Conservation (phyloP, 2,329 filamentous ascomycete genomes). For the Paraconiothyrium brasiliense region DNA sequence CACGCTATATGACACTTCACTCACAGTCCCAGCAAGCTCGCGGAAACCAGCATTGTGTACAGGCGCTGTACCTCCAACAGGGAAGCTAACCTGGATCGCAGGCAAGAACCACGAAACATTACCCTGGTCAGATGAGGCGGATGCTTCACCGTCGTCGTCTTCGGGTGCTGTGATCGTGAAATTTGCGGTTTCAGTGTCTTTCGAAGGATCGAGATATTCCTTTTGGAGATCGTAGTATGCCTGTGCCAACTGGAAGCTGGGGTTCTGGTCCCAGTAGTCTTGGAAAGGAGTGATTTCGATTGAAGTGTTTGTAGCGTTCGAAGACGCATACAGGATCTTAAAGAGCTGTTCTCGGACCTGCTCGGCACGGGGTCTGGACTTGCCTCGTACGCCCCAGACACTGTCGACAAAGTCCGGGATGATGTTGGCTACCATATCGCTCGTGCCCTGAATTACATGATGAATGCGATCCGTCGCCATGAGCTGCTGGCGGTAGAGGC, state of each 20-base stretch:
- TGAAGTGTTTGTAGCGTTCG: constrained; percentile 8
- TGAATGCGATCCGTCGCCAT: constrained; percentile 26
- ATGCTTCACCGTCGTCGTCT: constrained; percentile 7
- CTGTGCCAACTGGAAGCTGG: constrained; percentile 10
- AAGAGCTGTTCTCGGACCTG: constrained; percentile 16
- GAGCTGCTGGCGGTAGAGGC: constrained; percentile 27
- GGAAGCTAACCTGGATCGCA: constrained; percentile 18
- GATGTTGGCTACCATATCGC: constrained; percentile 15
- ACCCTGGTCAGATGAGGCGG: constrained; percentile 18
- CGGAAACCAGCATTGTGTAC: constrained; percentile 18
- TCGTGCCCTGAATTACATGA: constrained; percentile 22
- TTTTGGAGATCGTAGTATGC: constrained; percentile 12
- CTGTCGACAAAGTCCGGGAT: constrained; percentile 15
- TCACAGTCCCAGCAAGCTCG: constrained; percentile 16
- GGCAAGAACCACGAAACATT: constrained; percentile 24
- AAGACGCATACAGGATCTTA: constrained; percentile 14
- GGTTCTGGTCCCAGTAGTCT: constrained; percentile 16
- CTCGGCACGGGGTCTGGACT: constrained; percentile 13
- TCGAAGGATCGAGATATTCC: constrained; percentile 6
- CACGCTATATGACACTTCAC: background rate
- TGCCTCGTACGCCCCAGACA: constrained; percentile 15
- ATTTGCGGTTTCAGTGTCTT: constrained; percentile 12
- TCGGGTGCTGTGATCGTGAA: constrained; percentile 13
- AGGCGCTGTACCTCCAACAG: constrained; percentile 14
- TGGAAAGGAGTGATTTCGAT: constrained; percentile 15